phyloP scores from a whole-genome alignment of 306 rosid species.

The Inga laurina region DNA sequence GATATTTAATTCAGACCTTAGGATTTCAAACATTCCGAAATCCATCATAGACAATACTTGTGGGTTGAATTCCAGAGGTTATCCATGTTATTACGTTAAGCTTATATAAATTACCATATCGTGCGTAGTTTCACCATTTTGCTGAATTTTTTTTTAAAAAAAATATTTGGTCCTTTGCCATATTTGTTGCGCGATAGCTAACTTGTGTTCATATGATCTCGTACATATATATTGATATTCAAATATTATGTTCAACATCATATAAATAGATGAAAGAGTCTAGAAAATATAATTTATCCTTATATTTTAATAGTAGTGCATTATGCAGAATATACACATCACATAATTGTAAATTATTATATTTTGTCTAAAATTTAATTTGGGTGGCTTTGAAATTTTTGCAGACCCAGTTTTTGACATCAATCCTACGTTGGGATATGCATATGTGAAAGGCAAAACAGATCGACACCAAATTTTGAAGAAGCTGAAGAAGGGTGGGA shows the following conservation, averaged over 20 bases:
- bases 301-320: not conserved
- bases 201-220: not conserved
- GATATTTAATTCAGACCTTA: not conserved
- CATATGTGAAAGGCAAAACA: slow-evolving; percentile 27
- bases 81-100: too few relatives aligned
- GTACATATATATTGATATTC: not conserved
- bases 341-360: not conserved
- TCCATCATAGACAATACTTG: not conserved
- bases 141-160: too few relatives aligned
- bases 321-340: not conserved
- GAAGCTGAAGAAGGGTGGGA: slow-evolving; percentile 13
- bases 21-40: not conserved
- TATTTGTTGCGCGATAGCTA: too few relatives aligned
- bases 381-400: not conserved
- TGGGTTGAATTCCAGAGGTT: too few relatives aligned
- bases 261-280: not conserved
- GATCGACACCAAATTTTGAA: slow-evolving; percentile 1
- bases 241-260: not conserved
- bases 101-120: too few relatives aligned
- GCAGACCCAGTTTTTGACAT: slow-evolving; percentile 8
- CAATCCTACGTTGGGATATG: not conserved
- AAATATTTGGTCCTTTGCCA: too few relatives aligned
- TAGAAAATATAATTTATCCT: not conserved
- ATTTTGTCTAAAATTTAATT: not conserved
- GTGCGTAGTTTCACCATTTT: not conserved